These are phyloP conservation scores for Chytriomyces hyalinus DNA, from an alignment of 192 early-diverging fungal genomes.

Conservation along the genomic window DNA sequence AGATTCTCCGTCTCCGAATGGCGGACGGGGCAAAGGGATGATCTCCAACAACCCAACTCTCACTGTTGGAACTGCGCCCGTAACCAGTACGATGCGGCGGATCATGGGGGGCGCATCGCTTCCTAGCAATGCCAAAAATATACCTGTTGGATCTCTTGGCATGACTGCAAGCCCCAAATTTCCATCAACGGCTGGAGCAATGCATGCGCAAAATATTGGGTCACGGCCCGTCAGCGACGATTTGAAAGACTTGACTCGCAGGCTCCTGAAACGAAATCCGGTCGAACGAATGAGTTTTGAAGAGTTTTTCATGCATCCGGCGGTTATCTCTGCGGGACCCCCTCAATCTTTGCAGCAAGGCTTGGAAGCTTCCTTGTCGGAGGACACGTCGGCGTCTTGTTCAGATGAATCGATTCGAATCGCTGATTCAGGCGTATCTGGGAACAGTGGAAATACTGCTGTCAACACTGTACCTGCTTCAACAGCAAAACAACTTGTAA, in stretches of 20 bases:
- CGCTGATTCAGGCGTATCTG: too few relatives aligned
- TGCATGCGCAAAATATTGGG: slow-evolving; percentile 21
- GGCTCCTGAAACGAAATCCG: slow-evolving; percentile 85
- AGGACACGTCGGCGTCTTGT: too few relatives aligned
- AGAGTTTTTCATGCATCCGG: slow-evolving; percentile 89
- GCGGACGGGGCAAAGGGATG: background rate
- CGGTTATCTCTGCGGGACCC: slow-evolving; percentile 40
- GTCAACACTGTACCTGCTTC: background rate
- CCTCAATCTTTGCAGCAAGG: background rate
- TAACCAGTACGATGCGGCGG: background rate
- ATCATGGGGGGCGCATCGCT: background rate
- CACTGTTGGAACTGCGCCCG: background rate
- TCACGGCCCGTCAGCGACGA: slow-evolving; percentile 64
- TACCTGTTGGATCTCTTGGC: slow-evolving; percentile 19
- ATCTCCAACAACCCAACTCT: background rate
- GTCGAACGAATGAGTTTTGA: slow-evolving; percentile 90
- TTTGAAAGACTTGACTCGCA: slow-evolving; percentile 80
- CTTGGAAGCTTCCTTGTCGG: too few relatives aligned
- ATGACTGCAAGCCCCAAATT: slow-evolving; percentile 34
- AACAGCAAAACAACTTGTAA: background rate
- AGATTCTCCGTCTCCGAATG: background rate
- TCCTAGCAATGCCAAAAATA: background rate
- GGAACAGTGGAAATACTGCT: background rate
- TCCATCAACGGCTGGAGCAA: slow-evolving; percentile 5
- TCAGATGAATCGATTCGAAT: too few relatives aligned